phyloP scores from a whole-genome alignment of 306 rosid genomes.

The Corylus heterophylla region DNA sequence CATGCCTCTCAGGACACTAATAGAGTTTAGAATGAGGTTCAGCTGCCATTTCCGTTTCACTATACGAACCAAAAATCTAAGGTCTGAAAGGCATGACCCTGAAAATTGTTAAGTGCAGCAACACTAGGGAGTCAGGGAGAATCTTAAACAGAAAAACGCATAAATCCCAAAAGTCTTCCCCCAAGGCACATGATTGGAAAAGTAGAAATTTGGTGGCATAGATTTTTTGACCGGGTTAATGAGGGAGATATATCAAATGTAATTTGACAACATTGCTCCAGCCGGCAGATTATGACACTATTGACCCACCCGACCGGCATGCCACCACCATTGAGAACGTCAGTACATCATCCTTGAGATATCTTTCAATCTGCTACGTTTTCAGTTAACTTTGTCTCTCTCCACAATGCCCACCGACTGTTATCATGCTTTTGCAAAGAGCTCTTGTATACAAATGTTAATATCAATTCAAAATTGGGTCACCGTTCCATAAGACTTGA shows the following conservation, averaged over 20 bases:
- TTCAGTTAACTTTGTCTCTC: background rate
- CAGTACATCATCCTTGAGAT: background rate
- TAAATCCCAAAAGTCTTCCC: background rate
- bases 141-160: background rate
- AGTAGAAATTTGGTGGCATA: background rate
- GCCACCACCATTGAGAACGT: background rate
- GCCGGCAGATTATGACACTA: background rate
- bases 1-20: background rate
- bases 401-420: background rate
- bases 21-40: background rate
- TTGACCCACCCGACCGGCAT: background rate
- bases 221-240: background rate
- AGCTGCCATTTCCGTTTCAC: background rate
- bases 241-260: constrained; percentile 14
- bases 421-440: background rate
- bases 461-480: background rate
- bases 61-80: background rate
- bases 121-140: background rate
- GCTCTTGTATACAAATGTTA: background rate
- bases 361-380: background rate
- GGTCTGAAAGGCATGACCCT: background rate
- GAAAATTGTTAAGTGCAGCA: background rate
- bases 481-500: background rate
- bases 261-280: constrained; percentile 11
- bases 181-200: background rate